Conservation (phyloP, 257 asterid genomes). For the Solanum gracilifrons region DNA sequence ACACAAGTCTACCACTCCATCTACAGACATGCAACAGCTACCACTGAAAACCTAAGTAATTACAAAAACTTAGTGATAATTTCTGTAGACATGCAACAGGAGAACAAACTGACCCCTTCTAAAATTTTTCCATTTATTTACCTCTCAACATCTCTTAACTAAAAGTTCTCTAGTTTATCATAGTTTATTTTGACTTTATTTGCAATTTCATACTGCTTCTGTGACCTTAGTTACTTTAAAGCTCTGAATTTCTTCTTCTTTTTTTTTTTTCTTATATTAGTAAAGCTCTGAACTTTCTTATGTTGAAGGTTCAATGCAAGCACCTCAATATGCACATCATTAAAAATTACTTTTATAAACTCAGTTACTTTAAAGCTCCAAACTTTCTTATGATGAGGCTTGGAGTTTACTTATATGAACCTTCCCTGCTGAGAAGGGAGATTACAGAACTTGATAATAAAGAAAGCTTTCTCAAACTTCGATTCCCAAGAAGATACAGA, state of each 20-base stretch:
- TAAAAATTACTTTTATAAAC: background rate
- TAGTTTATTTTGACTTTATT: background rate
- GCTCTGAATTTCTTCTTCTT: background rate
- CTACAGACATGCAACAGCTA: background rate
- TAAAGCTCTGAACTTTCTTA: background rate
- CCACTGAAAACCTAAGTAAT: background rate
- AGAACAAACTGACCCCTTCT: background rate
- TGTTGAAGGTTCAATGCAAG: background rate
- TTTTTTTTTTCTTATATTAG: background rate
- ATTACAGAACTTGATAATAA: background rate
- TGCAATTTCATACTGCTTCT: background rate
- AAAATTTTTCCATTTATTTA: background rate
- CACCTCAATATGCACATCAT: background rate
- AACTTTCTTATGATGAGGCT: background rate
- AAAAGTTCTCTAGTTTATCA: background rate
- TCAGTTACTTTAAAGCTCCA: background rate
- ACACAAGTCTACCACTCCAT: background rate
- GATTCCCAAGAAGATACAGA: background rate
- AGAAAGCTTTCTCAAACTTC: background rate
- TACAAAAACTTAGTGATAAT: background rate
- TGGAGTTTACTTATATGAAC: background rate
- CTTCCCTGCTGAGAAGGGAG: background rate
- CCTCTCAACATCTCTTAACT: background rate
- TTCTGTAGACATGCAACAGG: background rate
- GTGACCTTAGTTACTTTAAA: background rate